Base-by-base conservation (phyloP, 2,329 filamentous ascomycete species). In the Dichotomopilus funicola region DNA sequence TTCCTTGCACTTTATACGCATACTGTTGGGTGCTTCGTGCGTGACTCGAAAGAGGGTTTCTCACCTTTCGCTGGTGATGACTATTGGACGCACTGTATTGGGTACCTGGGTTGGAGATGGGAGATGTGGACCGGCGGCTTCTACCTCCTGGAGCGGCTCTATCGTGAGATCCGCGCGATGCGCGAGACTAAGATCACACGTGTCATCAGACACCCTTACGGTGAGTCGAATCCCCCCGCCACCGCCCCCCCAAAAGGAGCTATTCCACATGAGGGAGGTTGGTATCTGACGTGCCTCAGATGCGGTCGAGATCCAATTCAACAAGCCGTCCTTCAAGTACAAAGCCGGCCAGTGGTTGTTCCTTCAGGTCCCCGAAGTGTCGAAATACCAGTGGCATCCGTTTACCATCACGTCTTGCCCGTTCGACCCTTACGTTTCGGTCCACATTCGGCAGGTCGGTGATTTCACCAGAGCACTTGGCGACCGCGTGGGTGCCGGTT, bases 371-470 rank as follows among this genome's bases (percentile, higher is more conserved):
- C 94, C 94, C 0, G 86, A 88, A 6, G 83, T 99, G 53, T 96
- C 90, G 61, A 82, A 79, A 65, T 86, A 90, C 68, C 91, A 99
- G 75, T 99, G 94, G 94, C 94, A 99, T 73, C 94, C 94, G 1
- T 99, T 97, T 70, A 99, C 94, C 67, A 97, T 99, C 72, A 99
- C 94, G 2, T 97, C 94, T 8, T 99, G 94, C 73, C 94, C 94
- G 5, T 94, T 90, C 67, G 94, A 99, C 66, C 88, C 89, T 0
- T 97, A 97, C 68, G 84, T 97, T 62, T 96, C 90, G 41, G 82
- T 99, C 35, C 94, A 99, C 71, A 86, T 99, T 56, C 88, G 94
- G 49, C 94, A 97, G 75, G 92, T 97, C 6, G 94, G 94, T 63
- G 94, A 99, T 74, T 99, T 95, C 69, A 99, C 94, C 10, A 84